Conservation (phyloP, 495 filamentous ascomycete species). For the Schizothecium vesticola region DNA sequence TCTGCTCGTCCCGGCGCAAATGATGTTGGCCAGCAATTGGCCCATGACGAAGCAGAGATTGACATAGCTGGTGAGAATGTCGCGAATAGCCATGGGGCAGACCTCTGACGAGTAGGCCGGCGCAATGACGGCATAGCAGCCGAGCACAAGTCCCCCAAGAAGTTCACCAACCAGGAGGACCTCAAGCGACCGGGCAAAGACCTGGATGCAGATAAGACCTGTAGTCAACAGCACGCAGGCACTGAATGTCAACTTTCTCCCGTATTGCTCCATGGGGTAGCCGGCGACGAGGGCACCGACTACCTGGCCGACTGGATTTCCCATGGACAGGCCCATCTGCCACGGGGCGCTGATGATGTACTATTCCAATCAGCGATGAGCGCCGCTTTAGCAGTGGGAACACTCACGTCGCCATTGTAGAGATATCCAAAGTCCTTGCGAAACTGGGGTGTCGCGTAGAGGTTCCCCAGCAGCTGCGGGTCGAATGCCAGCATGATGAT, state of each 20-base stretch:
- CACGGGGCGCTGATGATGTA: slow-evolving; percentile 36
- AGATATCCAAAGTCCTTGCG: slow-evolving; percentile 39
- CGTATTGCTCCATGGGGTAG: slow-evolving; percentile 42
- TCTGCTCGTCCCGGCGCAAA: slow-evolving; percentile 45
- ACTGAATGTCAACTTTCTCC: slow-evolving; percentile 43
- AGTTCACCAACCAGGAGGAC: slow-evolving; percentile 47
- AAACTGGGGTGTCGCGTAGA: slow-evolving; percentile 43
- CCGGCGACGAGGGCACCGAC: slow-evolving; percentile 43
- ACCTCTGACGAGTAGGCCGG: slow-evolving; percentile 62
- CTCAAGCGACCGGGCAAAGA: slow-evolving; percentile 46
- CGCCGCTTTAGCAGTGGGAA: background rate
- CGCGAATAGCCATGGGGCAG: slow-evolving; percentile 52
- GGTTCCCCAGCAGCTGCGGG: slow-evolving; percentile 39
- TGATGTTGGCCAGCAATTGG: slow-evolving; percentile 52
- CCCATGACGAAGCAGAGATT: slow-evolving; percentile 67
- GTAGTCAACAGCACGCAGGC: slow-evolving; percentile 37
- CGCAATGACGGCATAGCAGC: slow-evolving; percentile 50
- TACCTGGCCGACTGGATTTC: slow-evolving; percentile 42
- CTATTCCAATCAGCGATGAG: background rate
- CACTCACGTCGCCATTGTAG: slow-evolving; percentile 29
- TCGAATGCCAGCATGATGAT: slow-evolving; percentile 45
- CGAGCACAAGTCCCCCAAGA: slow-evolving; percentile 48
- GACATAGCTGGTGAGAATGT: slow-evolving; percentile 53
- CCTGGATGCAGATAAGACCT: slow-evolving; percentile 51
- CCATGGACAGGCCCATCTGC: slow-evolving; percentile 44